Base-by-base conservation (phyloP, 1,284 basidiomycete genomes). In the Laetiporus sulphureus region DNA sequence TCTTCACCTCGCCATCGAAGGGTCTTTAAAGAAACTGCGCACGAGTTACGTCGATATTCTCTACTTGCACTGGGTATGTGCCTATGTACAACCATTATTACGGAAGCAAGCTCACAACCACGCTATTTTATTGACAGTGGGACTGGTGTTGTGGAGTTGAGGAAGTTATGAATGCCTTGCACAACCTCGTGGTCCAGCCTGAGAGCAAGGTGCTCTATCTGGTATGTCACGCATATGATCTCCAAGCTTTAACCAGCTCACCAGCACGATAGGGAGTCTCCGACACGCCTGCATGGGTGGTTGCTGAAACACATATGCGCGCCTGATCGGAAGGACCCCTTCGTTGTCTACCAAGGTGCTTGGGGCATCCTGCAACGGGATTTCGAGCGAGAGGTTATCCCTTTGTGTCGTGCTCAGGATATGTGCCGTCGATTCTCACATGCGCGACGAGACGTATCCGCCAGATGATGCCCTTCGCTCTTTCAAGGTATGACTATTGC, bases 261-360 rank as follows among this genome's bases (percentile, higher is more conserved):
- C 27, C 27, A n/a, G n/a, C 27, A 10, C 8, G n/a, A n/a, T 8
- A 62, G 57, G 60, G 60, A 6, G 30, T 62, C 11, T 61, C 56
- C 3, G 71, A 75, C 45, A 71, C 65, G 4, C 74, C 73, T 0
- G 72, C 77, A 1, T 79, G 73, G 73, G 53, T 77, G 24, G 73
- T 78, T 21, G 49, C 68, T 5, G 61, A 22, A 77, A 77, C 52
- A 65, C 65, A 40, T 77, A 76, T 44, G 76, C 76, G 15, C 53
- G 57, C 4, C 61, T 64, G 18, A 60, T 68, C 36, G 68, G 64
- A 1, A 61, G 69, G 61, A 67, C 68, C 71, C 68, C 2, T 76
- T 76, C 46, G 60, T 64, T 5, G 59, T 77, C 42, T 76, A 77
- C 51, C 72, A 76, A 48, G 73, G 72, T 13, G 46, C 48, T 24